Conservation (phyloP, 2,329 filamentous ascomycete genomes). For the Aspergillus niger region DNA sequence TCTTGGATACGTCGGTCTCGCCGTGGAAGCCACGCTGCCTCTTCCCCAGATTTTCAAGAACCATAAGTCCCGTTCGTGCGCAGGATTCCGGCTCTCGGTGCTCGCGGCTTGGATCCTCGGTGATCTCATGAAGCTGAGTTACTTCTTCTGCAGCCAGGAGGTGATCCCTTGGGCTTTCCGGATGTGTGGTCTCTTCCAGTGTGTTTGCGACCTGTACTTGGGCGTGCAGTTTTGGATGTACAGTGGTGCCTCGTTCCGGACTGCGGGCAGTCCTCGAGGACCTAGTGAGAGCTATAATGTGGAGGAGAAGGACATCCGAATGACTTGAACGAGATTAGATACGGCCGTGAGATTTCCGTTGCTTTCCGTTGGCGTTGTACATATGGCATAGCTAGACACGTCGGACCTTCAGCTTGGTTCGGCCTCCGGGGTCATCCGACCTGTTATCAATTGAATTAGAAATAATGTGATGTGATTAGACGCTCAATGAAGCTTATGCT, state of each 20-base stretch:
- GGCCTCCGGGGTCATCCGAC: neutral
- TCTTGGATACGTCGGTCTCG: constrained; percentile 49
- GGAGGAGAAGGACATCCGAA: constrained; percentile 43
- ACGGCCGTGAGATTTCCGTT: neutral
- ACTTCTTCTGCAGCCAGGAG: constrained; percentile 49
- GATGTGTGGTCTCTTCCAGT: constrained; percentile 53
- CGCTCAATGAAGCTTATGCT: neutral
- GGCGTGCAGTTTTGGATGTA: constrained; percentile 53
- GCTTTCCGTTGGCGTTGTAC: constrained; percentile 3
- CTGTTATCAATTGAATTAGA: neutral
- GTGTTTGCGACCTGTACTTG: constrained; percentile 49
- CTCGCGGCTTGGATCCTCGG: constrained; percentile 52
- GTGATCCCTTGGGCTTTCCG: constrained; percentile 52
- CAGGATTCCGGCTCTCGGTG: constrained; percentile 52
- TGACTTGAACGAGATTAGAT: constrained; percentile 29
- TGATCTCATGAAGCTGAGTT: constrained; percentile 54
- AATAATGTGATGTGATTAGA: neutral
- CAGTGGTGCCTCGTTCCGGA: constrained; percentile 31
- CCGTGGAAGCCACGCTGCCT: constrained; percentile 51
- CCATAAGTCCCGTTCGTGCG: constrained; percentile 50
- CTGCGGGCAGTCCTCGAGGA: constrained; percentile 27
- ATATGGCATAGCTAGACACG: constrained; percentile 1
- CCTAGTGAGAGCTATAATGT: constrained; percentile 30
- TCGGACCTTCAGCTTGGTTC: neutral
- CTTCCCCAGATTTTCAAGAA: constrained; percentile 52